Evolutionary conservation across 306 rosid species (phyloP).

Genomic region (Cajanus cajan): DNA sequence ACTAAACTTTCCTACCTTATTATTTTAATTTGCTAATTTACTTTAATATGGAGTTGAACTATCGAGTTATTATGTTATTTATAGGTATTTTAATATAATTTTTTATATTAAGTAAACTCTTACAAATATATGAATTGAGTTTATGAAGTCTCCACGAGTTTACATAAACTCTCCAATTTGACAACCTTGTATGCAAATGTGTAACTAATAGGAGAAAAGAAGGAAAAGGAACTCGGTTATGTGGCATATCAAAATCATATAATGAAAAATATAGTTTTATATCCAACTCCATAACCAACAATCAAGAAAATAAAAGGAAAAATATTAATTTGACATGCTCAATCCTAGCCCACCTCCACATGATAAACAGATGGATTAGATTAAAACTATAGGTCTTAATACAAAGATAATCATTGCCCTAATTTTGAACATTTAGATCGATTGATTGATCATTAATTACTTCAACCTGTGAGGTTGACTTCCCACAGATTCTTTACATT

Average conservation of each 20-base stretch:
- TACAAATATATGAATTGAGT: background rate
- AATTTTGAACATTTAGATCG: background rate
- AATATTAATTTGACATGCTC: background rate
- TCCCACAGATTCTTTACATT: background rate
- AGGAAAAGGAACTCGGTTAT: slow-evolving; percentile 5
- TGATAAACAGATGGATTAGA: background rate
- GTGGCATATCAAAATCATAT: background rate
- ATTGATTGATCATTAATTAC: slow-evolving; percentile 10
- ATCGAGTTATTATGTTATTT: background rate
- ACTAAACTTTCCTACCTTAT: background rate
- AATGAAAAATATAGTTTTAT: background rate
- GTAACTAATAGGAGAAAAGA: background rate
- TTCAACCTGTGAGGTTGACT: background rate
- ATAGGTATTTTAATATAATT: background rate
- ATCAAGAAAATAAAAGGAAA: background rate
- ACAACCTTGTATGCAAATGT: background rate
- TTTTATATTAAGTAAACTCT: background rate
- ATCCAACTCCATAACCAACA: background rate
- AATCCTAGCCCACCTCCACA: background rate
- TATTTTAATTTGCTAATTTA: background rate
- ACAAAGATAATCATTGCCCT: slow-evolving; percentile 11
- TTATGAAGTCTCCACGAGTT: too few relatives aligned
- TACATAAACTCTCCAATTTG: too few relatives aligned
- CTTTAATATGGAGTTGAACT: background rate
- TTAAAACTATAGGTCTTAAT: background rate